These are phyloP conservation scores for Aspergillus ustus DNA, from an alignment of 2,329 filamentous ascomycete genomes.

Conservation along the genomic window DNA sequence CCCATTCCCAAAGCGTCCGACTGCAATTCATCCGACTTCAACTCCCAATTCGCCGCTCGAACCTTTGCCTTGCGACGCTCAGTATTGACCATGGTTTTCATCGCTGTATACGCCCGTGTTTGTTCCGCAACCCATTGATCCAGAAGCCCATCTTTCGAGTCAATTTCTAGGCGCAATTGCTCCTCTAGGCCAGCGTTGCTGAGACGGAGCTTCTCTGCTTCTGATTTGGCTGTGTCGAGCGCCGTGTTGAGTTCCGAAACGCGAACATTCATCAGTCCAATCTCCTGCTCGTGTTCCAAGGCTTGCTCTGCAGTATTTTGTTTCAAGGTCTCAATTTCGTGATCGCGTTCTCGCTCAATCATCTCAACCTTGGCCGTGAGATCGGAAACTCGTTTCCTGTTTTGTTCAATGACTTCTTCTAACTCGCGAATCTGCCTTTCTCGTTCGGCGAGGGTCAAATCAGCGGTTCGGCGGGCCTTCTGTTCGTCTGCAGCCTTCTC, in stretches of 20 bases:
- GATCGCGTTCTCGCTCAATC: slow-evolving; percentile 38
- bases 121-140: slow-evolving; percentile 42
- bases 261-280: slow-evolving; percentile 47
- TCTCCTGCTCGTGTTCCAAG: slow-evolving; percentile 39
- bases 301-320: slow-evolving; percentile 29
- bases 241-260: slow-evolving; percentile 47
- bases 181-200: slow-evolving; percentile 43
- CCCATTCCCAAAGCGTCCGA: slow-evolving; percentile 34
- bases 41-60: slow-evolving; percentile 45
- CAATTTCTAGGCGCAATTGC: slow-evolving; percentile 43
- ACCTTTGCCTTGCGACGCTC: slow-evolving; percentile 47
- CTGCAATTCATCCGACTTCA: slow-evolving; percentile 43
- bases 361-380: slow-evolving; percentile 39
- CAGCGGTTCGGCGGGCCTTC: slow-evolving; percentile 37
- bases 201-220: slow-evolving; percentile 41
- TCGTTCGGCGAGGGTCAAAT: slow-evolving; percentile 40
- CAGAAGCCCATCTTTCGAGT: slow-evolving; percentile 39
- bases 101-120: slow-evolving; percentile 37
- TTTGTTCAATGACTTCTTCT: slow-evolving; percentile 40
- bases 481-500: slow-evolving; percentile 40
- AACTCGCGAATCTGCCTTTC: slow-evolving; percentile 43
- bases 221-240: slow-evolving; percentile 40
- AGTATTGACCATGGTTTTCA: slow-evolving; percentile 43
- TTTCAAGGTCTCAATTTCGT: slow-evolving; percentile 29
- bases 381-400: slow-evolving; percentile 39